These are phyloP conservation scores for Hemileccinum impolitum DNA, from an alignment of 768 basidiomycete species.

Conservation along the genomic window DNA sequence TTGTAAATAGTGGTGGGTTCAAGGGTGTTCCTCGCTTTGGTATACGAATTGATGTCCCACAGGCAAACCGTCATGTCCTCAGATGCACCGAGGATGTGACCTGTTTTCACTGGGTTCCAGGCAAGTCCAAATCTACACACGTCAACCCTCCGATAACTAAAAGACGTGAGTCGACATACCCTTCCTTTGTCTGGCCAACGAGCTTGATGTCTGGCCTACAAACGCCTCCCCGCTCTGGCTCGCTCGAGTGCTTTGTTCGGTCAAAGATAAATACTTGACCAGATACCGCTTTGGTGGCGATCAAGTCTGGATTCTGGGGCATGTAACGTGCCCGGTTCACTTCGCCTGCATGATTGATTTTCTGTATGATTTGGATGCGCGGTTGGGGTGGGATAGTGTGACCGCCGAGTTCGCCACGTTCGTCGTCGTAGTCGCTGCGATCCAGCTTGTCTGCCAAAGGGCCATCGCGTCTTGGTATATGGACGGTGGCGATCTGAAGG, in stretches of 20 bases:
- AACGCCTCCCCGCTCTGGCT: constrained; percentile 79
- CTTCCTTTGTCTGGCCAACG: constrained; percentile 89
- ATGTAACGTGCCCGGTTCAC: constrained; percentile 98
- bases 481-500: constrained; percentile 92
- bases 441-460: constrained; percentile 74
- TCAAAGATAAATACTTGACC: constrained; percentile 97
- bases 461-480: constrained; percentile 81
- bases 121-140: constrained; percentile 83
- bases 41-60: constrained; percentile 93
- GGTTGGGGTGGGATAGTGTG: constrained; percentile 83
- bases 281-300: constrained; percentile 90
- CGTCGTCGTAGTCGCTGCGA: constrained; percentile 81
- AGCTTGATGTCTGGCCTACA: constrained; percentile 91
- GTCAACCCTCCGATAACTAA: constrained; percentile 3
- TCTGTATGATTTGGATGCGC: constrained; percentile 85
- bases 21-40: constrained; percentile 71
- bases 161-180: constrained; percentile 48
- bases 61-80: constrained; percentile 96
- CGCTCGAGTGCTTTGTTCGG: constrained; percentile 92
- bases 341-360: constrained; percentile 93
- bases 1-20: constrained; percentile 82
- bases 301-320: constrained; percentile 97
- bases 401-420: constrained; percentile 91
- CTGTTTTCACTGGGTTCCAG: constrained; percentile 84
- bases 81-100: constrained; percentile 86